Percentiles rank a stretch among this genome's conserved stretches.
Conservation (phyloP, 169 alveolate species). For the Eimeria maxima region DNA sequence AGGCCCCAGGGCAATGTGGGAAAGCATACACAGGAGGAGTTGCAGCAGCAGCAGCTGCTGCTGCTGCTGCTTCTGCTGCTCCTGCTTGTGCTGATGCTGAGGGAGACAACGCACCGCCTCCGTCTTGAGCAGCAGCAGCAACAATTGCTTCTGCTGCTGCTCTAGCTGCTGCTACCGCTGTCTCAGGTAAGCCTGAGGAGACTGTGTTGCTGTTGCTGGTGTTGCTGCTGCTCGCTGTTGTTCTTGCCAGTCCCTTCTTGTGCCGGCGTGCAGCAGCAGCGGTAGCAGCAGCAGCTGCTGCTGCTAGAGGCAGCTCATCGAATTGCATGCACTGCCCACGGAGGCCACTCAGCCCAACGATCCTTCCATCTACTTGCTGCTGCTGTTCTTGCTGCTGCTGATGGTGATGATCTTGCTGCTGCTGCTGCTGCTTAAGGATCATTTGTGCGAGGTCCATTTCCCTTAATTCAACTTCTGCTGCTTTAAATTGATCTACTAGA, state of each 20-base stretch:
- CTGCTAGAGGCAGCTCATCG: constrained; percentile 4
- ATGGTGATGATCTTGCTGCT: constrained; percentile 18
- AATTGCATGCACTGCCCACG: constrained; percentile 22
- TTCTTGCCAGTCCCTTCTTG: neutral
- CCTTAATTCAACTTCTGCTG: constrained; percentile 12
- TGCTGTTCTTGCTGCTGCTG: too few relatives aligned
- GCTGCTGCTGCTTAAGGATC: constrained; percentile 34
- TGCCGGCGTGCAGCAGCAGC: constrained; percentile 21
- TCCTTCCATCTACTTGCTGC: too few relatives aligned
- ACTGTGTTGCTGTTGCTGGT: neutral
- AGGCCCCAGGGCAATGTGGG: too few relatives aligned
- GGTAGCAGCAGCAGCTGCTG: constrained; percentile 48
- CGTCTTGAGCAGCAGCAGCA: neutral
- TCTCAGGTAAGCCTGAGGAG: neutral
- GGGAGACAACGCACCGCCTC: neutral
- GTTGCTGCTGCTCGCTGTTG: constrained; percentile 6
- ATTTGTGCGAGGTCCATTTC: neutral
- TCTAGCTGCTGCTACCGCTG: neutral
- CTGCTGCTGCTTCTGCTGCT: neutral
- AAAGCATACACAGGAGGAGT: too few relatives aligned
- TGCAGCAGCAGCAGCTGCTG: constrained; percentile 41
- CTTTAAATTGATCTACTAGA: neutral
- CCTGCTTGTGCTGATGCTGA: neutral
- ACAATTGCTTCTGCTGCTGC: neutral
- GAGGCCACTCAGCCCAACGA: constrained; percentile 12